A percentile compares a stretch with the other conserved stretches of the same genome.
These are phyloP conservation scores for Immersiporthe knoxdaviesiana DNA, from an alignment of 2,329 filamentous ascomycete species.

Conservation along the genomic window DNA sequence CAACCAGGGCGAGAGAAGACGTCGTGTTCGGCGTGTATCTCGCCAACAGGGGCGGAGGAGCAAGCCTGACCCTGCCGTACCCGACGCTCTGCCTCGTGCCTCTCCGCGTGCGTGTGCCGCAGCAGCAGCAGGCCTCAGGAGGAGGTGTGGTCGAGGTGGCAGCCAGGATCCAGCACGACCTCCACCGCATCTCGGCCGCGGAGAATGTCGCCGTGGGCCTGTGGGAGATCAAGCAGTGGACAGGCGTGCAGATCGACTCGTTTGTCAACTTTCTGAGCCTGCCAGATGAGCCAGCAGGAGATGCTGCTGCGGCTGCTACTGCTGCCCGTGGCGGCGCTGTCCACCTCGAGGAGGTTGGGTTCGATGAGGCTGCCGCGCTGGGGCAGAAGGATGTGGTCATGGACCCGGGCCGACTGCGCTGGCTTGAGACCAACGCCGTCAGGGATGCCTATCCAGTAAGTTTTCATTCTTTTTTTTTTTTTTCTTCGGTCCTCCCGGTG, in stretches of 20 bases:
- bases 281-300: constrained; percentile 38
- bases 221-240: constrained; percentile 76
- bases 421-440: constrained; percentile 35
- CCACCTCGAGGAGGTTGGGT: constrained; percentile 9
- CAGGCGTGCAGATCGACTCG: constrained; percentile 67
- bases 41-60: constrained; percentile 72
- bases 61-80: constrained; percentile 55
- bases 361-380: constrained; percentile 13
- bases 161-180: constrained; percentile 65
- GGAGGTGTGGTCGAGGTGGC: constrained; percentile 53
- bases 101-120: constrained; percentile 55
- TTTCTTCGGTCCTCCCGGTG: neutral
- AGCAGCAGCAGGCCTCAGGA: constrained; percentile 28
- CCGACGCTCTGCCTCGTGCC: constrained; percentile 84
- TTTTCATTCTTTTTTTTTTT: neutral
- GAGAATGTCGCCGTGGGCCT: constrained; percentile 64
- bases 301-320: neutral
- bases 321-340: neutral
- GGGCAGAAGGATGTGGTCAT: neutral
- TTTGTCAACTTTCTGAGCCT: constrained; percentile 82
- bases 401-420: constrained; percentile 22
- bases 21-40: constrained; percentile 80
- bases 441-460: constrained; percentile 40
- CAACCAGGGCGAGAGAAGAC: constrained; percentile 35
- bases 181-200: constrained; percentile 61